These are phyloP conservation scores for Talaromyces wortmannii DNA, from an alignment of 495 filamentous ascomycete species.

Conservation along the genomic window DNA sequence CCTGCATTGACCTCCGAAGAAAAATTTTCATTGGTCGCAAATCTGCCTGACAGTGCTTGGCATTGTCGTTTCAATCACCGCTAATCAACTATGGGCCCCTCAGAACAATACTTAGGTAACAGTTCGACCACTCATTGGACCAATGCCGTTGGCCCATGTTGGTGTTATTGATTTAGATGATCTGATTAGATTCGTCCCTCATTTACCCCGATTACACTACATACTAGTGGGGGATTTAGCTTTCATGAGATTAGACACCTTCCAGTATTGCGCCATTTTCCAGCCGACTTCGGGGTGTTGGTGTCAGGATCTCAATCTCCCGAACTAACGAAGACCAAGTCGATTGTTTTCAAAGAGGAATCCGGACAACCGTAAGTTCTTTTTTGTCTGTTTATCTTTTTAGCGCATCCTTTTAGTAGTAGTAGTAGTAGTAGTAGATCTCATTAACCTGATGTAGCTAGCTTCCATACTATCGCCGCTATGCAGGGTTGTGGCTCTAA, in stretches of 20 bases:
- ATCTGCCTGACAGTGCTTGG: not conserved
- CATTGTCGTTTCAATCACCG: not conserved
- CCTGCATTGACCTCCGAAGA: not conserved
- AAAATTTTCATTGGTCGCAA: not conserved
- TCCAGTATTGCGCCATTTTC: too few species aligned
- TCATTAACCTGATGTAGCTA: too few species aligned
- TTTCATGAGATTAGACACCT: not conserved
- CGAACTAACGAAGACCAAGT: not conserved
- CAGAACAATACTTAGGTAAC: not conserved
- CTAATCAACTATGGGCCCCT: not conserved
- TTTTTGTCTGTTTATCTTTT: not conserved
- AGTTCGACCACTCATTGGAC: not conserved
- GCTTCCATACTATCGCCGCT: too few species aligned
- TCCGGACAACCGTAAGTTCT: not conserved
- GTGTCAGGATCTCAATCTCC: not conserved
- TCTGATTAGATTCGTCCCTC: slow-evolving; percentile 2
- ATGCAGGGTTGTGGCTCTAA: too few species aligned
- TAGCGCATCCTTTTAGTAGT: not conserved
- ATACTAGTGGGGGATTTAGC: not conserved
- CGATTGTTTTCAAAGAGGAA: not conserved
- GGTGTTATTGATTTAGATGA: slow-evolving; percentile 1
- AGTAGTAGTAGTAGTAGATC: too few species aligned
- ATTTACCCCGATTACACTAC: not conserved
- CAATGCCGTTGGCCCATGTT: not conserved
- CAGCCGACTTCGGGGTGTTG: not conserved